phyloP scores from a whole-genome alignment of 2,329 filamentous ascomycete species.

The Tolypocladium inflatum region DNA sequence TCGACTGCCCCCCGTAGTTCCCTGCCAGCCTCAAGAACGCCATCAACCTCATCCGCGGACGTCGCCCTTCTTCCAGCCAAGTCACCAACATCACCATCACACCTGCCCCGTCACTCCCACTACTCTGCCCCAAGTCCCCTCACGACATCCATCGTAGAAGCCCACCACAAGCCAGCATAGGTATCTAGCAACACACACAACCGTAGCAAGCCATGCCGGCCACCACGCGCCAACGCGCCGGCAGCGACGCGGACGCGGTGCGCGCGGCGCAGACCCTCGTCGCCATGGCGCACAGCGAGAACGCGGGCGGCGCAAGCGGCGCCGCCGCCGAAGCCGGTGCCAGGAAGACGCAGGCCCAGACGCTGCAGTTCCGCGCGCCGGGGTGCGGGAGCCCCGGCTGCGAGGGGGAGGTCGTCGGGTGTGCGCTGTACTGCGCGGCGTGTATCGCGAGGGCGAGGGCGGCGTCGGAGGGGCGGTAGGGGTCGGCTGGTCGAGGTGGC shows the following conservation, averaged over 20 bases:
- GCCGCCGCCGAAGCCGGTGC: too few species aligned
- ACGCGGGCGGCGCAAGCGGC: too few species aligned
- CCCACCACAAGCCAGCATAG: too few species aligned
- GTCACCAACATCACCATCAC: background rate
- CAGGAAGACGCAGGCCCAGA: too few species aligned
- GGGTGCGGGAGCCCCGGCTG: background rate
- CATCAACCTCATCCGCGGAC: background rate
- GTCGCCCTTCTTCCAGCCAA: background rate
- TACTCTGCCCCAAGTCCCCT: too few species aligned
- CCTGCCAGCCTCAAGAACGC: background rate
- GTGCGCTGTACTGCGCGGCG: background rate
- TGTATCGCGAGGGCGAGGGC: background rate
- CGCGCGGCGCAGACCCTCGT: background rate
- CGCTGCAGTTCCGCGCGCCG: background rate
- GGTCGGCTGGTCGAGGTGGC: too few species aligned
- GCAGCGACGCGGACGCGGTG: background rate
- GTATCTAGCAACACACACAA: too few species aligned
- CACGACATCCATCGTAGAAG: too few species aligned
- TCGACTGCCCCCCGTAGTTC: background rate
- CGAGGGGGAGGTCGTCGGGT: background rate
- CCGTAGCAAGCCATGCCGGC: background rate
- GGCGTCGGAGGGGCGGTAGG: too few species aligned
- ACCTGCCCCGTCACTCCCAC: too few species aligned
- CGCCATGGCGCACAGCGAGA: background rate
- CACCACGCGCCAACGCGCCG: background rate